A percentile compares a stretch with the other conserved stretches of the same genome.
phyloP scores from a whole-genome alignment of 176 grass and related monocot species.

The Alopecurus myosuroides region DNA sequence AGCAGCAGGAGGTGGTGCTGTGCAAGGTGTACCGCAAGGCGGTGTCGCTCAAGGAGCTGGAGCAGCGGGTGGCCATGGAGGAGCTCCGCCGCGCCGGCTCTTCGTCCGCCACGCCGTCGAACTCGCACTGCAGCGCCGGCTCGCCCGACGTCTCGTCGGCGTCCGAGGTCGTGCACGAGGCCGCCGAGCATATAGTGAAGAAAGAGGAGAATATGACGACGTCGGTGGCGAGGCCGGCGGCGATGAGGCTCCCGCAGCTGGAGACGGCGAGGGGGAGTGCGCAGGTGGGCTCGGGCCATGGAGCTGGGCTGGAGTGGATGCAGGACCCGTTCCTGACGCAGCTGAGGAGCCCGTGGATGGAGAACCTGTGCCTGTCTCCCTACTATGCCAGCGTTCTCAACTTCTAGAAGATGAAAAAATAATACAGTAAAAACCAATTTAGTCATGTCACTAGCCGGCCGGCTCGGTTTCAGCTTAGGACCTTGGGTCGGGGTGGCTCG shows the following conservation, averaged over 20 bases:
- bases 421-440: too few species aligned
- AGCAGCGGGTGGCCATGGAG: conserved; percentile 88
- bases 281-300: neutral
- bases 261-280: conserved; percentile 32
- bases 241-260: conserved; percentile 55
- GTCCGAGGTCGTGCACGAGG: conserved; percentile 17
- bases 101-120: neutral
- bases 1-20: conserved; percentile 75
- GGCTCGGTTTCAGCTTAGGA: too few species aligned
- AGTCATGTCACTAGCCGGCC: too few species aligned
- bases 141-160: conserved; percentile 54
- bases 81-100: conserved; percentile 28
- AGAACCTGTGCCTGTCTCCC: conserved; percentile 54
- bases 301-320: conserved; percentile 63
- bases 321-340: conserved; percentile 82
- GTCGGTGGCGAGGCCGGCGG: neutral
- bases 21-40: conserved; percentile 97
- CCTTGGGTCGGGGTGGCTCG: too few species aligned
- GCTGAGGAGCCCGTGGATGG: conserved; percentile 82
- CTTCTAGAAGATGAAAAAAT: conserved; percentile 36
- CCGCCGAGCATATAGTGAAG: conserved; percentile 34
- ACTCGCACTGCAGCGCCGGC: conserved; percentile 4
- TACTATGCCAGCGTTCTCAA: conserved; percentile 70
- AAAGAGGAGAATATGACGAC: conserved; percentile 39
- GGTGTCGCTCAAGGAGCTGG: conserved; percentile 76